A percentile compares a stretch with the other conserved stretches of the same genome.
These are phyloP conservation scores for Alternaria tenuissima DNA, from an alignment of 2,329 filamentous ascomycete species.

Conservation along the genomic window DNA sequence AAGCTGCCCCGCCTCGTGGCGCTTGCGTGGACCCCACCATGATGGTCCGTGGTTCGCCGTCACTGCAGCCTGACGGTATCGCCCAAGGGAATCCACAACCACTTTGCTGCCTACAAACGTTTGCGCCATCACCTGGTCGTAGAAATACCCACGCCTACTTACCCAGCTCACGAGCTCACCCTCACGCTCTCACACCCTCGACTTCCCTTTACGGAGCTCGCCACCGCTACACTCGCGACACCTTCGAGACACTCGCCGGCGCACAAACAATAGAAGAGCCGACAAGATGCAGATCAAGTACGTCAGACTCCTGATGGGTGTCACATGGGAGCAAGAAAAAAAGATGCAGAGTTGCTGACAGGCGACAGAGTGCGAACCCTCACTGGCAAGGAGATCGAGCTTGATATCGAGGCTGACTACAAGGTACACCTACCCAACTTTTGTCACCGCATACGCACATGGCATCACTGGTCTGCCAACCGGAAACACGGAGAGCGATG, in stretches of 20 bases:
- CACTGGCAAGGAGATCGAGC: constrained; percentile 98
- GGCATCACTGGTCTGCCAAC: too few species aligned
- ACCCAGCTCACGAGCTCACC: neutral
- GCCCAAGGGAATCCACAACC: constrained; percentile 4
- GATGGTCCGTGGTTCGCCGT: constrained; percentile 12
- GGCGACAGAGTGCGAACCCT: constrained; percentile 85
- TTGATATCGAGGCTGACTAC: constrained; percentile 94
- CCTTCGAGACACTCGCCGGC: neutral
- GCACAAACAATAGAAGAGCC: constrained; percentile 1
- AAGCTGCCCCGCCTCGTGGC: constrained; percentile 17
- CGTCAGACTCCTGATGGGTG: neutral
- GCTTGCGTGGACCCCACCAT: constrained; percentile 10
- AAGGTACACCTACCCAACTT: constrained; percentile 66
- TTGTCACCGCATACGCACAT: neutral
- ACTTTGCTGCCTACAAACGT: constrained; percentile 11
- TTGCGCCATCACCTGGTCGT: neutral
- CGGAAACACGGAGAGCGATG: neutral
- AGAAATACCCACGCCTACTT: neutral
- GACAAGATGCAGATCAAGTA: constrained; percentile 51
- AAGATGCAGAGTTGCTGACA: constrained; percentile 16
- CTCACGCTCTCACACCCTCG: neutral
- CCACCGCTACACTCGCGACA: neutral
- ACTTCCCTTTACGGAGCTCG: neutral
- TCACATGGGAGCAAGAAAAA: neutral
- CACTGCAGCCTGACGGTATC: constrained; percentile 15